Base-by-base conservation (phyloP, 257 asterid genomes). In the Solanum bukasovii region DNA sequence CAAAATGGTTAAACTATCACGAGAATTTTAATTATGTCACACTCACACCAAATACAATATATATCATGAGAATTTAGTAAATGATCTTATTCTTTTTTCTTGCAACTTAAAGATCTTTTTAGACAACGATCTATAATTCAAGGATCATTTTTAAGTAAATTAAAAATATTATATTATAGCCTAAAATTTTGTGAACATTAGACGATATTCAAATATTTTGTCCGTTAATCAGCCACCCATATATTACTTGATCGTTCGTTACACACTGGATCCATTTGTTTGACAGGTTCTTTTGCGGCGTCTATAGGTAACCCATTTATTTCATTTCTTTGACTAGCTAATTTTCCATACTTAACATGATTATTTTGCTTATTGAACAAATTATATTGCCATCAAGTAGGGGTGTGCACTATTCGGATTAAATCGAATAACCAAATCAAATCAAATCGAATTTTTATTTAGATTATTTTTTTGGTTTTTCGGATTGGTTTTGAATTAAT, bases 131-230 rank as follows among this genome's bases (percentile, higher is more conserved):
- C 18, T 44, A 5, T 13, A 46, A 20, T 49, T 5, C 2, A 44
- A 12, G 20, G 61, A 49, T 21, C 18, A 1, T 5, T 67, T 5
- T 67, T n/a, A 4, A 67, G 4, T 6, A 29, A 12, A 68, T 5
- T 13, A 0, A 68, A 68, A 6, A 25, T 5, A 1, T 68, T 11
- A 1, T 67, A 49, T 14, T 1, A 49, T 0, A 14, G 31, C 0
- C 31, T 2, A 11, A 25, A 67, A 4, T 67, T 67, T 67, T 25
- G 0, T 29, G 21, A 7, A 68, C 8, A 6, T 25, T 70, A 70
- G 1, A 29, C 38, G 6, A 29, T 4, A 27, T 6, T 13, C 5
- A 13, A 29, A 70, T 14, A 29, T 0, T 70, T 29, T 3, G 7
- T 31, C 21, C 16, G 16, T 44, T 44, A 44, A 44, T 44, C 0